A percentile compares a stretch with the other conserved stretches of the same genome.
Evolutionary conservation across 2,329 filamentous ascomycete genomes (phyloP).

Genomic region (Exophiala oligosperma): DNA sequence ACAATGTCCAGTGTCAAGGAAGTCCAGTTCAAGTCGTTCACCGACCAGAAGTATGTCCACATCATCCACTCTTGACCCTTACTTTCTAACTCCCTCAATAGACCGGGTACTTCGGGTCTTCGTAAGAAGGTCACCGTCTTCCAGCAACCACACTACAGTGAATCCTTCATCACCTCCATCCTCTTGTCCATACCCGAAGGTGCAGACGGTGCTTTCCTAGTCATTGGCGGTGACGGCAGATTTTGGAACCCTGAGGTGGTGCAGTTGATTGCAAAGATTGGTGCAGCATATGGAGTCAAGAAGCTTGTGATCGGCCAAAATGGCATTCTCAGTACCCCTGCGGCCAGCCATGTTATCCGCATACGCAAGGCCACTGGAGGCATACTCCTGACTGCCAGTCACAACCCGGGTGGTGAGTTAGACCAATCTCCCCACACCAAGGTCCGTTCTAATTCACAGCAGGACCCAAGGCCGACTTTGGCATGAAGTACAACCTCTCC

Average conservation of each 20-base stretch:
- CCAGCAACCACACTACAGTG: constrained; percentile 92
- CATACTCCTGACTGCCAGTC: constrained; percentile 93
- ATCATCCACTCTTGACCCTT: constrained; percentile 5
- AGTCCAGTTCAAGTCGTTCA: constrained; percentile 80
- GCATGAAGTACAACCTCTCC: constrained; percentile 98
- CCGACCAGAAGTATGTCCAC: constrained; percentile 92
- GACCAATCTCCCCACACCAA: neutral
- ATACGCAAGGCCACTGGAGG: constrained; percentile 94
- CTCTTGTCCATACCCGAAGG: constrained; percentile 96
- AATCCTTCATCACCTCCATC: constrained; percentile 92
- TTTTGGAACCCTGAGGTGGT: constrained; percentile 97
- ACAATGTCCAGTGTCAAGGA: constrained; percentile 55
- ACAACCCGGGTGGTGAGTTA: constrained; percentile 89
- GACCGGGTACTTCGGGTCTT: constrained; percentile 75
- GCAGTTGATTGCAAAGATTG: constrained; percentile 95
- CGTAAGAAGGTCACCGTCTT: constrained; percentile 99
- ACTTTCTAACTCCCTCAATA: constrained; percentile 26
- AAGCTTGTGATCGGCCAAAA: constrained; percentile 96
- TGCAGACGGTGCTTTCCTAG: constrained; percentile 80
- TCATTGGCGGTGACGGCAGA: constrained; percentile 95
- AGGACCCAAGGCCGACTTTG: constrained; percentile 94
- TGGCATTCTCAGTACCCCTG: constrained; percentile 94
- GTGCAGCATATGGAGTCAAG: constrained; percentile 96
- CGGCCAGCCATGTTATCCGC: constrained; percentile 92
- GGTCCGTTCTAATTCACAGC: constrained; percentile 16